A percentile compares a stretch with the other conserved stretches of the same genome.
Conservation (phyloP, 768 basidiomycete species). For the Amanita inopinata region DNA sequence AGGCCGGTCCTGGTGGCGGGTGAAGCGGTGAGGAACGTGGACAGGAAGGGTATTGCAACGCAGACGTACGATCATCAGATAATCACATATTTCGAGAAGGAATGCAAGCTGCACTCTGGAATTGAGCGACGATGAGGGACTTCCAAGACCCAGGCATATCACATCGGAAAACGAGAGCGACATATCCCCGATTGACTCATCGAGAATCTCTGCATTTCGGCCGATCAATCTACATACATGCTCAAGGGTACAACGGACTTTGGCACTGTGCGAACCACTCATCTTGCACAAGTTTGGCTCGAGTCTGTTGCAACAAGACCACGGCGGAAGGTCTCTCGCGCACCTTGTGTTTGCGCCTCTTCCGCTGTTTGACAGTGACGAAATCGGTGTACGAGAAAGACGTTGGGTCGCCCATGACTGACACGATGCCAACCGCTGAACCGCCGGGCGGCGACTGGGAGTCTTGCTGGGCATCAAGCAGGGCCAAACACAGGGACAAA, state of each 20-base stretch:
- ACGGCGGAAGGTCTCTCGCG: conserved; percentile 24
- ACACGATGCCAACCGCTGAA: not conserved
- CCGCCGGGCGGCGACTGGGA: no score
- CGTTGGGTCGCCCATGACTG: conserved; percentile 10
- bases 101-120: conserved; percentile 64
- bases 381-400: conserved; percentile 44
- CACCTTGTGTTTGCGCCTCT: conserved; percentile 37
- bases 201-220: conserved; percentile 25
- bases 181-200: conserved; percentile 20
- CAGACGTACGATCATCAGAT: conserved; percentile 52
- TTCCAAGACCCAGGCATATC: conserved; percentile 68
- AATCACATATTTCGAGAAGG: conserved; percentile 43
- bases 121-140: conserved; percentile 51
- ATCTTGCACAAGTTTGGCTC: conserved; percentile 36
- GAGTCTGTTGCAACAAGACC: conserved; percentile 30
- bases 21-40: conserved; percentile 9
- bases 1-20: conserved; percentile 31
- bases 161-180: conserved; percentile 24
- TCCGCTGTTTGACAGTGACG: conserved; percentile 38
- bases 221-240: conserved; percentile 10
- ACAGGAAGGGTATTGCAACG: not conserved
- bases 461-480: conserved; percentile 2
- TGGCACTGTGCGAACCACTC: conserved; percentile 48
- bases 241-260: conserved; percentile 31
- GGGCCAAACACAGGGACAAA: conserved; percentile 3